These are phyloP conservation scores for Clonostachys byssicola DNA, from an alignment of 2,329 filamentous ascomycete genomes.

Conservation along the genomic window DNA sequence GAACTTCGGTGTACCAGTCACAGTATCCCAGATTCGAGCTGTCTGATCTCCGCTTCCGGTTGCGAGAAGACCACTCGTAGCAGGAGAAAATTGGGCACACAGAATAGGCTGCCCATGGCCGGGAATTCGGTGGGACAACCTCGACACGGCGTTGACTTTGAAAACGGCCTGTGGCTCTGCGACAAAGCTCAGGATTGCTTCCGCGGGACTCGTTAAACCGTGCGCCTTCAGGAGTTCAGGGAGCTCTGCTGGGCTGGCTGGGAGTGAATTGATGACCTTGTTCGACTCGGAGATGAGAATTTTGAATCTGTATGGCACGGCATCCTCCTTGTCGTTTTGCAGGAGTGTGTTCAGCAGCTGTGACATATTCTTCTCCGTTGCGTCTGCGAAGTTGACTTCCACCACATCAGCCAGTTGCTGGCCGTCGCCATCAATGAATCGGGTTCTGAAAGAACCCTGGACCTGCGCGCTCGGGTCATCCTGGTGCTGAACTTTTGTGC, in stretches of 20 bases:
- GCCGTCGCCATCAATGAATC: constrained; percentile 80
- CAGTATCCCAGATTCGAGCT: constrained; percentile 89
- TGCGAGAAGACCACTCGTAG: constrained; percentile 70
- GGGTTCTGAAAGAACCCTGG: constrained; percentile 72
- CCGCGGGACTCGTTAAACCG: constrained; percentile 54
- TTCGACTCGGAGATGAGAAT: constrained; percentile 53
- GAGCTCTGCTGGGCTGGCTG: constrained; percentile 49
- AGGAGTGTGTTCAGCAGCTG: constrained; percentile 75
- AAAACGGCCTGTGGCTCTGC: constrained; percentile 87
- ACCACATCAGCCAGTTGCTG: constrained; percentile 67
- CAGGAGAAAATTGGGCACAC: constrained; percentile 79
- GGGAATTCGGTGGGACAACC: constrained; percentile 82
- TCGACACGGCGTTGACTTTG: constrained; percentile 84
- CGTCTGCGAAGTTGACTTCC: constrained; percentile 76
- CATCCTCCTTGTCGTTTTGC: constrained; percentile 48
- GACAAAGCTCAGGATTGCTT: constrained; percentile 49
- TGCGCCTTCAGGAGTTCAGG: constrained; percentile 49
- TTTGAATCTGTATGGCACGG: constrained; percentile 57
- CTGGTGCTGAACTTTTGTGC: constrained; percentile 64
- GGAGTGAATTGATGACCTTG: constrained; percentile 38
- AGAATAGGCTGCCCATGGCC: constrained; percentile 92
- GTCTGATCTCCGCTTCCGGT: constrained; percentile 91
- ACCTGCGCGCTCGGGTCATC: constrained; percentile 62
- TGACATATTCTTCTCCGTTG: constrained; percentile 85
- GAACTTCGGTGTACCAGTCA: constrained; percentile 83